Percentiles rank a stretch among this genome's conserved stretches.
Evolutionary conservation across 768 basidiomycete genomes (phyloP).

Genomic region (Cystobasidium ongulense): DNA sequence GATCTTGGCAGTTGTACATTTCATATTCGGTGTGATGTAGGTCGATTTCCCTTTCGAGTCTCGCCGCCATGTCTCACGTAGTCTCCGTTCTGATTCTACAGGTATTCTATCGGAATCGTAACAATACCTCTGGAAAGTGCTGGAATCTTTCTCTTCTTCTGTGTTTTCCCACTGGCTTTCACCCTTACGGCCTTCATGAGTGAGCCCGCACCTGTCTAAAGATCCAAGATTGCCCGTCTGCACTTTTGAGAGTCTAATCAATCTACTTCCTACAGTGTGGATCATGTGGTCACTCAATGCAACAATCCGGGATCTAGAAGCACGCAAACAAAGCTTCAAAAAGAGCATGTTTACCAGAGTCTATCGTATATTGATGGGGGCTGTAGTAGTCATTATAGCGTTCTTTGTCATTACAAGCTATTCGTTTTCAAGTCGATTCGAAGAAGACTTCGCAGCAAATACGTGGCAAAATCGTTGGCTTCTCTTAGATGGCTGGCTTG

Average conservation of each 20-base stretch:
- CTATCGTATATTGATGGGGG: constrained; percentile 71
- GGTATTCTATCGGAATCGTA: constrained; percentile 92
- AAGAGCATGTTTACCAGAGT: constrained; percentile 71
- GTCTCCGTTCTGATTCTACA: constrained; percentile 53
- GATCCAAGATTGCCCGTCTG: background rate
- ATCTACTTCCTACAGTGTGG: constrained; percentile 1
- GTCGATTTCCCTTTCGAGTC: constrained; percentile 41
- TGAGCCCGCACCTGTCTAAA: constrained; percentile 49
- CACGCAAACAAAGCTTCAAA: constrained; percentile 55
- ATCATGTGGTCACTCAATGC: constrained; percentile 50
- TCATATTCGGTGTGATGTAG: constrained; percentile 75
- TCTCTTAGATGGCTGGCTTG: constrained; percentile 89
- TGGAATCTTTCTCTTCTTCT: constrained; percentile 67
- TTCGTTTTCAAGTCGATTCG: constrained; percentile 79
- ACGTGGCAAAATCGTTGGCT: constrained; percentile 62
- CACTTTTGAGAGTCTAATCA: background rate
- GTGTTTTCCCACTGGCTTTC: constrained; percentile 89
- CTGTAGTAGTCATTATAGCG: constrained; percentile 69
- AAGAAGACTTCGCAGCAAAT: constrained; percentile 47
- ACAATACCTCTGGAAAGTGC: constrained; percentile 85
- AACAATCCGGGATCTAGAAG: constrained; percentile 75
- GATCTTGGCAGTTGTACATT: constrained; percentile 71
- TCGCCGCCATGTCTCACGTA: background rate
- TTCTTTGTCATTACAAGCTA: constrained; percentile 88
- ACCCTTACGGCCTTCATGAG: constrained; percentile 91